Evolutionary conservation across 306 rosid species (phyloP), one percentile per base, ranked within the genome.

Genomic region (Oxytropis ochrocephala): DNA sequence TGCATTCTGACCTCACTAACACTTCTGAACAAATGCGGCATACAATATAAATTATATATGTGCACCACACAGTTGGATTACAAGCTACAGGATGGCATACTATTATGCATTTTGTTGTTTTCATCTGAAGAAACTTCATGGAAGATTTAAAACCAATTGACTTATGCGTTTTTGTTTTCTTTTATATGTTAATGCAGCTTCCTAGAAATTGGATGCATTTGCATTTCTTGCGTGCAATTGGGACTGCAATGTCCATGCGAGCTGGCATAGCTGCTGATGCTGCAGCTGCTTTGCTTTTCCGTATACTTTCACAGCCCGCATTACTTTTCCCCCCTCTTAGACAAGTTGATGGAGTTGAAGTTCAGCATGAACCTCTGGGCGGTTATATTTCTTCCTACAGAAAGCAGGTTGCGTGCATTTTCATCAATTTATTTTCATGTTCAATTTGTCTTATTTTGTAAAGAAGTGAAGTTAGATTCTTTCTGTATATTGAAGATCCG

Each of bases 141-240:
- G 53, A 55, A 68, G 63, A 59, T 50, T 68, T 60, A 60, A 48
- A 76, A 58, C 50, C 52, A 49, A 16, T 52, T 49, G 62, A 16
- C 49, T 49, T 65, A 50, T 78, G 33, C 7, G 16, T 30, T 56
- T 54, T 78, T 13, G 9, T 50, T n/a, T 61, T 49, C 55, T 60
- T 46, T 50, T 69, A n/a, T 78, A 63, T 68, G 52, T 66, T 56
- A 14, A 72, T 80, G 74, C 79, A 93, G 98, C 98, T 93, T 84
- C 98, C 98, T 44, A 84, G 97, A 77, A 93, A 90, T 84, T 93
- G 98, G 98, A 85, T 93, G 97, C 98, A 93, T 78, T 81, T 93
- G 78, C 98, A 93, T 85, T 93, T 93, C 87, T 81, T 93, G 84
- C 98, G 97, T 21, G 98, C 98, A 74, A 93, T 93, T 64, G 98